Evolutionary conservation across 768 basidiomycete species (phyloP), one percentile per base, ranked within the genome.

Genomic region (Vararia minispora): DNA sequence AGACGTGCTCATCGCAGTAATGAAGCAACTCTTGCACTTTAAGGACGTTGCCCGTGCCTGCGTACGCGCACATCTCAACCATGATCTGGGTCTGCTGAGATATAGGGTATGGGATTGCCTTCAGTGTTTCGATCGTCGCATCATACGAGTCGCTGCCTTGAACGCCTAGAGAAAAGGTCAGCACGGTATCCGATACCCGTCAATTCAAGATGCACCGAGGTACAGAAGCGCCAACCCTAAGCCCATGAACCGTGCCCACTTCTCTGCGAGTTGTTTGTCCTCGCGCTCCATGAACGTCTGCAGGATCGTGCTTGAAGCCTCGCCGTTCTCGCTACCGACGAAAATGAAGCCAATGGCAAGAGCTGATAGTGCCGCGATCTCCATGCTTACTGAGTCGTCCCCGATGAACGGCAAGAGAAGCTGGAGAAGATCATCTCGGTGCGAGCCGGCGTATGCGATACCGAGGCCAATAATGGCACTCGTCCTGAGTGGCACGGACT

Each of bases 321-420:
- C 95, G 5, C 91, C 91, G 47, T 97, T 84, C 34, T 81, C 88
- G 52, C 90, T 91, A 13, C 94, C 94, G 17, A 94, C 91, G 51
- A 89, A 95, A 37, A 97, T 79, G 59, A 97, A 94, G 1, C 94
- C 94, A 8, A 97, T 71, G 0, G 94, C 78, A 12, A 99, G 66
- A 0, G 92, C 79, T 13, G 91, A 77, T 40, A 94, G 67, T 31
- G 84, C 74, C 2, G 79, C 78, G 29, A 99, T 76, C 58, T 98
- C 94, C 79, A 90, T 94, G 14, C 83, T 79, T 24, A 78, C 64
- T 4, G 65, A 60, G 18, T 92, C 88, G 50, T 99, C 95, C 6
- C 74, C 72, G 20, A 95, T 72, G 27, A 76, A 70, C 0, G 89
- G 89, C 8, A 92, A 60, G n/a, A 99, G 71, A 39, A 83, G 62